Evolutionary conservation across 345 rosid genomes (phyloP).

Genomic region (Pugionium dolabratum): DNA sequence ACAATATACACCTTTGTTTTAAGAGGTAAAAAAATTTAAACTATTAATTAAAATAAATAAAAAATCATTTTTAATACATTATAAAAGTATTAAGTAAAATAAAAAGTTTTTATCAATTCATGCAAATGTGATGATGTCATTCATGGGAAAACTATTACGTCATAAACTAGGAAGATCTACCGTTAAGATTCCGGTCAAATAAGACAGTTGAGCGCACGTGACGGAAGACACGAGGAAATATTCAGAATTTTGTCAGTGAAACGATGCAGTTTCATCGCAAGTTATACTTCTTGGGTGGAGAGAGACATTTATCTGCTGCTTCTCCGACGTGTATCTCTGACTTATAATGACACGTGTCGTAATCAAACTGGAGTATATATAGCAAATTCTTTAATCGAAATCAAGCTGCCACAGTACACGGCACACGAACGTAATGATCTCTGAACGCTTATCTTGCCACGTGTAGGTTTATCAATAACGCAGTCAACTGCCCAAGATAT

Average conservation of each 20-base stretch:
- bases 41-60: too few species aligned
- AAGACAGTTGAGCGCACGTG: conserved; percentile 32
- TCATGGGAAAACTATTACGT: conserved; percentile 7
- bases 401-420: conserved; percentile 21
- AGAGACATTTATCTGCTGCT: conserved; percentile 10
- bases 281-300: background rate
- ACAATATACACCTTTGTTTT: too few species aligned
- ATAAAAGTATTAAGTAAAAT: too few species aligned
- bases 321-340: conserved; percentile 1
- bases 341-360: background rate
- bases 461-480: background rate
- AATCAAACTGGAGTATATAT: background rate
- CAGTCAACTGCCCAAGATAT: conserved; percentile 1
- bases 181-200: conserved; percentile 13
- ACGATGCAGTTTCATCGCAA: conserved; percentile 17
- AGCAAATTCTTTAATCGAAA: background rate
- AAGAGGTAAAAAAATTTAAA: background rate
- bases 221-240: conserved; percentile 16
- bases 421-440: conserved; percentile 30
- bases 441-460: conserved; percentile 27
- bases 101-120: too few species aligned
- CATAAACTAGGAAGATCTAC: conserved; percentile 18
- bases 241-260: conserved; percentile 16
- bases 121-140: conserved; percentile 18
- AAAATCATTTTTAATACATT: too few species aligned